These are phyloP conservation scores for Fraxinus sp. DNA, from an alignment of 305 asterid species.

Conservation along the genomic window DNA sequence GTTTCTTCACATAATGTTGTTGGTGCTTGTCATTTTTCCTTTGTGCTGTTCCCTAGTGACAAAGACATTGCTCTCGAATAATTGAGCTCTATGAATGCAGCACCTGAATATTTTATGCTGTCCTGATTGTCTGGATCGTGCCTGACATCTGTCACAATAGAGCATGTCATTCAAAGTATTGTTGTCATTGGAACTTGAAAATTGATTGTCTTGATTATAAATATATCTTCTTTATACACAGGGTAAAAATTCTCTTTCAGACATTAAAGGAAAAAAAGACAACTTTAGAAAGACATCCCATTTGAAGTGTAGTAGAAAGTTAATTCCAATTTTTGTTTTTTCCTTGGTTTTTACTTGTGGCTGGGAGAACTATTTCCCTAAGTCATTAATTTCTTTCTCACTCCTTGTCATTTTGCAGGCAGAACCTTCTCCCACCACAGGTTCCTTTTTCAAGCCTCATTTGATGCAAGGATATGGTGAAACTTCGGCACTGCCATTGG, in stretches of 20 bases:
- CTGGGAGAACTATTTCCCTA: conserved; percentile 10
- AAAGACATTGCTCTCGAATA: conserved; percentile 28
- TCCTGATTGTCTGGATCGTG: conserved; percentile 19
- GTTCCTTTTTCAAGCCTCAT: conserved; percentile 70
- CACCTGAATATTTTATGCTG: conserved; percentile 25
- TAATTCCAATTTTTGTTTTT: conserved; percentile 2
- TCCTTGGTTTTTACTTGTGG: neutral
- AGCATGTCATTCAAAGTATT: conserved; percentile 6
- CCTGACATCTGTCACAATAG: conserved; percentile 21
- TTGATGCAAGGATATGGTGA: conserved; percentile 64
- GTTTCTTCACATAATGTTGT: conserved; percentile 48
- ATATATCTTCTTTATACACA: neutral
- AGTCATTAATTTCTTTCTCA: neutral
- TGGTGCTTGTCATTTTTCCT: conserved; percentile 34
- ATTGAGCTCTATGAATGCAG: conserved; percentile 24
- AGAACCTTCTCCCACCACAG: conserved; percentile 98
- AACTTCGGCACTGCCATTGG: conserved; percentile 41
- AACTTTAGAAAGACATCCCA: neutral
- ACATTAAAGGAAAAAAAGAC: neutral
- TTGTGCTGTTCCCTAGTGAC: conserved; percentile 30
- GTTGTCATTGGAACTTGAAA: conserved; percentile 5
- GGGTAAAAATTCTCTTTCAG: conserved; percentile 1
- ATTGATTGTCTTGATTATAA: neutral
- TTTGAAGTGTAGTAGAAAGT: neutral
- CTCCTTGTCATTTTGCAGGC: conserved; percentile 58